These are phyloP conservation scores for Xylaria sp. DNA, from an alignment of 2,329 filamentous ascomycete genomes.

Conservation along the genomic window DNA sequence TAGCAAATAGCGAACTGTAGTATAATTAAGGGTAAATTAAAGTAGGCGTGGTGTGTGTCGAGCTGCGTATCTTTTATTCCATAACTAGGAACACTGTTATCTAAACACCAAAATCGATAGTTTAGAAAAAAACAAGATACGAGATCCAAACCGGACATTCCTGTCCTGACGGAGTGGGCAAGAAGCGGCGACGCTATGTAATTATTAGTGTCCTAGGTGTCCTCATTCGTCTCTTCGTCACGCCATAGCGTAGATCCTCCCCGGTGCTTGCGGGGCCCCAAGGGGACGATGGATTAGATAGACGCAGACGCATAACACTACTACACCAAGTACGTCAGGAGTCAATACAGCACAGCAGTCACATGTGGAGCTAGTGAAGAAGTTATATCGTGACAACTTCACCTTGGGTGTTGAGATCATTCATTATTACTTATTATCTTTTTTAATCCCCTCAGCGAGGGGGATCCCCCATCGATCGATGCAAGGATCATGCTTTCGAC, in stretches of 20 bases:
- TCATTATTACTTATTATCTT: not conserved
- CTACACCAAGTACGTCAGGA: constrained; percentile 12
- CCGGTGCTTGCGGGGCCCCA: constrained; percentile 30
- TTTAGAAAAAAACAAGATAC: not conserved
- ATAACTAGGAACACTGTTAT: not conserved
- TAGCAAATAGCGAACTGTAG: not conserved
- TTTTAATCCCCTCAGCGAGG: not conserved
- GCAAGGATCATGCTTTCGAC: not conserved
- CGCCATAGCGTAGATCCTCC: constrained; percentile 27
- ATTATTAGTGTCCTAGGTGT: constrained; percentile 10
- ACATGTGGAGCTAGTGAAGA: not conserved
- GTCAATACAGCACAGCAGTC: constrained; percentile 4
- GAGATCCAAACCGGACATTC: constrained; percentile 7
- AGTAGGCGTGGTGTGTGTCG: constrained; percentile 3
- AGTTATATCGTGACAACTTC: not conserved
- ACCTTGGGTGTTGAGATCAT: not conserved
- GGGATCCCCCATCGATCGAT: not conserved
- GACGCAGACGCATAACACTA: constrained; percentile 8
- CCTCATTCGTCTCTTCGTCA: constrained; percentile 9
- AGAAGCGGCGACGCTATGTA: constrained; percentile 2
- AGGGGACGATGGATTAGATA: constrained; percentile 5
- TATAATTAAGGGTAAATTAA: not conserved
- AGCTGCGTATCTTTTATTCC: constrained; percentile 16
- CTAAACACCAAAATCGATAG: not conserved
- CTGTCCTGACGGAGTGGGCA: constrained; percentile 19